Base-by-base conservation (phyloP, 139 green algal species). In the Auxenochlorella protothecoides region DNA sequence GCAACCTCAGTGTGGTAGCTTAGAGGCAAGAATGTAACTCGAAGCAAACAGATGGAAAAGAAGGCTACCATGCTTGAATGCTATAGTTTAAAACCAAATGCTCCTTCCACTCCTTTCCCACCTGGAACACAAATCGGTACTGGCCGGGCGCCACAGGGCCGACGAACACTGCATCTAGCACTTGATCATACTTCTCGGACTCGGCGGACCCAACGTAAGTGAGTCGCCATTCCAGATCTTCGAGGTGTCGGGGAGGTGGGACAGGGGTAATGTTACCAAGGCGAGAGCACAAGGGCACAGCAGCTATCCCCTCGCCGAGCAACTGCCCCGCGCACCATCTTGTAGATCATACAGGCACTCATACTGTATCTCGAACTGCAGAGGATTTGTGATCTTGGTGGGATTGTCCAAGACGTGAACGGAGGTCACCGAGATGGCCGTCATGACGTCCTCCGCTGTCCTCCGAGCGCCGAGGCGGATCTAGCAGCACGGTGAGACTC, bases 361-460 rank as follows among this genome's bases (percentile, higher is more conserved):
- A 71, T 98, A 98, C 74, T 93, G 85, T 13, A 98, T 97, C 65
- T 97, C 91, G 72, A 98, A 94, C 61, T 96, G 84, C 2, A 98
- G 81, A 0, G 89, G 88, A 57, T 90, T 89, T 3, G 68, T 78
- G 72, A 96, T 97, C 3, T 74, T 55, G 4, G 83, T 81, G 4
- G 92, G 92, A 71, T 98, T 97, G 78, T 93, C 86, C 53, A 95
- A 77, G 10, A 97, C 89, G 53, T 85, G 74, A 0, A 98, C 93
- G 5, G 79, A 72, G 0, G 85, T 89, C 15, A 98, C 83, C 73
- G 89, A 94, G 52, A 97, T 86, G 4, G 89, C 89, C 15, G 87
- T 87, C 93, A 98, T 98, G 51, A 3, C 57, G 57, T 15, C 57
- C 9, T 9, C 57, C 11, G 9, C 11, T 62, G 57, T 15, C 11